Conservation (phyloP, 768 basidiomycete genomes). For the Coprinopsis sp. region DNA sequence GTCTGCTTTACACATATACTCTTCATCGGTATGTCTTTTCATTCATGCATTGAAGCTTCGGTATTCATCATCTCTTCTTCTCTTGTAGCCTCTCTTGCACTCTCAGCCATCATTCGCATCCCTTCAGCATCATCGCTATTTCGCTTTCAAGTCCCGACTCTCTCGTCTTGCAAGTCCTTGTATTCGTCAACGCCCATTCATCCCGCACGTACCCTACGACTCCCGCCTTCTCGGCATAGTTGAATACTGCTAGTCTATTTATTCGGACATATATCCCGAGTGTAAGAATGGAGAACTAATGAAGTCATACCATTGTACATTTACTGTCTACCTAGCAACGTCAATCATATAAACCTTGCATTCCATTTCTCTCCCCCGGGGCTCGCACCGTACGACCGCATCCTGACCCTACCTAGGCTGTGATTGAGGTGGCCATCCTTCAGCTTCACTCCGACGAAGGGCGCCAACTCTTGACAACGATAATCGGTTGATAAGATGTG, state of each 20-base stretch:
- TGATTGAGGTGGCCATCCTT: too few relatives aligned
- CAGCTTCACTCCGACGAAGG: too few relatives aligned
- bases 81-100: conserved; percentile 5
- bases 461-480: too few relatives aligned
- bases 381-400: conserved; percentile 16
- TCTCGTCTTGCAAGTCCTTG: conserved; percentile 3
- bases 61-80: background rate
- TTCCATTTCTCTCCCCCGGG: conserved; percentile 15
- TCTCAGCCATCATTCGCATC: conserved; percentile 6
- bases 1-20: conserved; percentile 8
- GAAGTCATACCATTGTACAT: conserved; percentile 35
- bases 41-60: conserved; percentile 4
- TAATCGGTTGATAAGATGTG: conserved; percentile 15
- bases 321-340: conserved; percentile 23
- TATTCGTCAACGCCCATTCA: background rate
- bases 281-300: conserved; percentile 29
- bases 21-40: conserved; percentile 6
- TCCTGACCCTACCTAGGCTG: background rate
- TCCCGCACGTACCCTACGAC: conserved; percentile 1
- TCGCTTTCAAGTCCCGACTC: conserved; percentile 10
- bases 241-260: conserved; percentile 12
- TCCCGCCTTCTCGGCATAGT: conserved; percentile 4
- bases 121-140: conserved; percentile 10
- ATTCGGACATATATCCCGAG: conserved; percentile 4
- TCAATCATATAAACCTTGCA: conserved; percentile 23